Evolutionary conservation across 1,284 basidiomycete species (phyloP).

Genomic region (Phlebopus sp.): DNA sequence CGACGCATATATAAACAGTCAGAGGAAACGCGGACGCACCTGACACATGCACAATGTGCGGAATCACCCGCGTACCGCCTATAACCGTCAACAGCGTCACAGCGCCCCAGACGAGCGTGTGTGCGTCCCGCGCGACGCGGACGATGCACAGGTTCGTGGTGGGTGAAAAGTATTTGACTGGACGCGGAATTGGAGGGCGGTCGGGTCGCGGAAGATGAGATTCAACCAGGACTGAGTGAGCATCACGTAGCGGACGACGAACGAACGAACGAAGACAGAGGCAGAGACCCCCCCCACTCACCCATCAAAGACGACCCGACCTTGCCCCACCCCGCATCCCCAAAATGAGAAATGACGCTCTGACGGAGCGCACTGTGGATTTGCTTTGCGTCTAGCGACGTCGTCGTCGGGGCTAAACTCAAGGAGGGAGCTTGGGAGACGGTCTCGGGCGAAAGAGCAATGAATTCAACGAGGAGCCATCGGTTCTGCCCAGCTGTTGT

Average conservation of each 20-base stretch:
- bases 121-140: constrained; percentile 72
- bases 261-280: no score
- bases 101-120: constrained; percentile 71
- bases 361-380: constrained; percentile 67
- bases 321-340: constrained; percentile 77
- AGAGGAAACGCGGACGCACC: no score
- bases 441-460: constrained; percentile 27
- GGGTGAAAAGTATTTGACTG: constrained; percentile 82
- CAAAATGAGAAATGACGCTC: constrained; percentile 70
- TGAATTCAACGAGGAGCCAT: constrained; percentile 75
- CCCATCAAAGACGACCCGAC: constrained; percentile 66
- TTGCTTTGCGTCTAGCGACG: constrained; percentile 49
- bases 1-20: no score
- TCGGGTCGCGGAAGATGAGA: no score
- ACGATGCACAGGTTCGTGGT: constrained; percentile 75
- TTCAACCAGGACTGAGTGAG: no score
- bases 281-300: no score
- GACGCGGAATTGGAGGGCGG: no score
- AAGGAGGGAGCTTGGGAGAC: constrained; percentile 2
- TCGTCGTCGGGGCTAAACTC: no score
- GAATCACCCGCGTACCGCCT: constrained; percentile 56
- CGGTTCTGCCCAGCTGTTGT: no score
- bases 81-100: constrained; percentile 62
- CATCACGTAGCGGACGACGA: no score
- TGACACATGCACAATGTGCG: constrained; percentile 72